These are phyloP conservation scores for Penicillium soppii DNA, from an alignment of 495 filamentous ascomycete genomes.

Conservation along the genomic window DNA sequence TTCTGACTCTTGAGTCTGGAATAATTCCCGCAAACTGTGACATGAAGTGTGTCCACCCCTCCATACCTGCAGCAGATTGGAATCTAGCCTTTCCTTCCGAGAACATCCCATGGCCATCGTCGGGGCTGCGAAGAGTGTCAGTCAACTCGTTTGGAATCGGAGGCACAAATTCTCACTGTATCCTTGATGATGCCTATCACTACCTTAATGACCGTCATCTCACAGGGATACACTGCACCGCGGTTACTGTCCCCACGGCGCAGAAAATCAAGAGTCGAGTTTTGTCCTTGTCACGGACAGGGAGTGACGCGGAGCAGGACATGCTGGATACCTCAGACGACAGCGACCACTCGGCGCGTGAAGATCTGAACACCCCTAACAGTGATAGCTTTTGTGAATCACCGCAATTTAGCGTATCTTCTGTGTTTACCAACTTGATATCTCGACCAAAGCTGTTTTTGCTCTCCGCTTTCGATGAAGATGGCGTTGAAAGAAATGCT, in stretches of 20 bases:
- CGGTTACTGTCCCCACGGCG: not conserved
- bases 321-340: not conserved
- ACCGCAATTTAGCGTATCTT: not conserved
- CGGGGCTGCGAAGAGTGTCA: constrained; percentile 48
- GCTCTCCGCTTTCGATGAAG: constrained; percentile 31
- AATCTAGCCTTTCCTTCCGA: constrained; percentile 16
- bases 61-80: constrained; percentile 16
- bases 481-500: constrained; percentile 27
- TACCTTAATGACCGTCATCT: constrained; percentile 15
- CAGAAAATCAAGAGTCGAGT: not conserved
- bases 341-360: not conserved
- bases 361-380: constrained; percentile 13
- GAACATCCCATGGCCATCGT: constrained; percentile 15
- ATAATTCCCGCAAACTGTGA: constrained; percentile 35
- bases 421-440: not conserved
- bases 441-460: constrained; percentile 22
- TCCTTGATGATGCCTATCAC: constrained; percentile 48
- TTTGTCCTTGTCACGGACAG: not conserved
- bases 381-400: constrained; percentile 9
- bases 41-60: constrained; percentile 36
- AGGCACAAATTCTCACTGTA: constrained; percentile 61
- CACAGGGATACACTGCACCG: constrained; percentile 7
- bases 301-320: not conserved
- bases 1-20: constrained; percentile 39
- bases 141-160: constrained; percentile 63